These are phyloP conservation scores for Phalaenopsis hybrid DNA, from an alignment of 116 monocot genomes.

Conservation along the genomic window DNA sequence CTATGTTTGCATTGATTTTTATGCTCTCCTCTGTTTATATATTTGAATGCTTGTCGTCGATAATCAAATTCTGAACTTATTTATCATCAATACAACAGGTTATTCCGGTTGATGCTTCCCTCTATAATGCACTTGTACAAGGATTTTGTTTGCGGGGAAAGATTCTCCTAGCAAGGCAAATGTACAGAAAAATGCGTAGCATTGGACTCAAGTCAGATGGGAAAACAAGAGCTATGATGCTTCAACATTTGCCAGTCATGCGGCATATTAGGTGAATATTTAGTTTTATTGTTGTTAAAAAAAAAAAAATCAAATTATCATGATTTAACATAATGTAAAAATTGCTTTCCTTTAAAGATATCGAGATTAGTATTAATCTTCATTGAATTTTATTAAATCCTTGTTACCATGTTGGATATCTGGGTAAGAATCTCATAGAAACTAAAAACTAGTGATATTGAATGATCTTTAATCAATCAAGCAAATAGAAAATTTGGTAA, in stretches of 20 bases:
- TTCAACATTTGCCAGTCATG: conserved; percentile 42
- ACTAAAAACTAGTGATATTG: not conserved
- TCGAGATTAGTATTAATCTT: not conserved
- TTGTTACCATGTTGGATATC: not conserved
- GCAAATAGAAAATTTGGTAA: not conserved
- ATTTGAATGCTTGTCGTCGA: not conserved
- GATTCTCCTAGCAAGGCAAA: conserved; percentile 40
- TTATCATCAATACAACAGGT: conserved; percentile 27
- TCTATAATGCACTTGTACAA: conserved; percentile 76
- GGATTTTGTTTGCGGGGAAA: conserved; percentile 69
- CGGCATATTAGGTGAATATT: conserved; percentile 12
- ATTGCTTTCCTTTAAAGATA: not conserved
- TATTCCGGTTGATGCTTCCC: conserved; percentile 48
- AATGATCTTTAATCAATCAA: not conserved
- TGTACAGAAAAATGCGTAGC: conserved; percentile 51
- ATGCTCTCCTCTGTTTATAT: not conserved
- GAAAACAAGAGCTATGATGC: conserved; percentile 83
- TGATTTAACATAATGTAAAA: not conserved
- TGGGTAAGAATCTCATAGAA: not conserved
- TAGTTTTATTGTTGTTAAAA: not conserved
- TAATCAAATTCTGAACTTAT: not conserved
- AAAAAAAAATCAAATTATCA: not conserved
- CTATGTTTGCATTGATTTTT: not conserved
- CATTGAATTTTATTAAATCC: not conserved
- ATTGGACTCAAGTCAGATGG: conserved; percentile 68